These are phyloP conservation scores for Sugiyamaella sp. DNA, from an alignment of 1,139 yeast species.

Conservation along the genomic window DNA sequence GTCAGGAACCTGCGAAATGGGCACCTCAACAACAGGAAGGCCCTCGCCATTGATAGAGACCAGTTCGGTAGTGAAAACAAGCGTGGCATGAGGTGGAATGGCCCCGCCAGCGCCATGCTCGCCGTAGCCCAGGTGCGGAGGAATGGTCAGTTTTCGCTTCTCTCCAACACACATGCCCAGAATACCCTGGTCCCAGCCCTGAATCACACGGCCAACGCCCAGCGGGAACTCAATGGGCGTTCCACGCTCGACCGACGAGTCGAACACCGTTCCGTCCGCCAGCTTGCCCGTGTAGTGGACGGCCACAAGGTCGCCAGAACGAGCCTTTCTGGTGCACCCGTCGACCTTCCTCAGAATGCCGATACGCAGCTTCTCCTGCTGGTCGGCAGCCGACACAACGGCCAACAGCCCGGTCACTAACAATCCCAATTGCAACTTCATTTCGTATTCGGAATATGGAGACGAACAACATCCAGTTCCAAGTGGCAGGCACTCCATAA, in stretches of 20 bases:
- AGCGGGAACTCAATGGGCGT: constrained; percentile 67
- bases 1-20: constrained; percentile 4
- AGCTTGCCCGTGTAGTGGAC: constrained; percentile 79
- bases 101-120: constrained; percentile 66
- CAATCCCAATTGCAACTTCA: constrained; percentile 16
- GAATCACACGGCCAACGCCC: constrained; percentile 77
- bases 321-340: constrained; percentile 58
- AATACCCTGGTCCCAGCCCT: constrained; percentile 89
- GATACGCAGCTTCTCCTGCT: constrained; percentile 12
- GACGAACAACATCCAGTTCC: not conserved
- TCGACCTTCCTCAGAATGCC: constrained; percentile 51
- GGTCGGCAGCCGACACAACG: constrained; percentile 12
- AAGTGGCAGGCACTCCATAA: not conserved
- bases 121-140: constrained; percentile 79
- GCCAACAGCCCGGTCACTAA: constrained; percentile 15
- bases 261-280: constrained; percentile 70
- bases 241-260: constrained; percentile 67
- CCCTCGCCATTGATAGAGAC: constrained; percentile 38
- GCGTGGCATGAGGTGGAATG: constrained; percentile 74
- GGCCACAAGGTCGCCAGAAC: constrained; percentile 62
- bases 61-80: constrained; percentile 45
- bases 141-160: constrained; percentile 74
- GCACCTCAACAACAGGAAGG: constrained; percentile 12
- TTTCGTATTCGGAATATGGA: not conserved
- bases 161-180: constrained; percentile 85